Evolutionary conservation across 208 protist species (phyloP).

Genomic region (Strigomonas culicis): DNA sequence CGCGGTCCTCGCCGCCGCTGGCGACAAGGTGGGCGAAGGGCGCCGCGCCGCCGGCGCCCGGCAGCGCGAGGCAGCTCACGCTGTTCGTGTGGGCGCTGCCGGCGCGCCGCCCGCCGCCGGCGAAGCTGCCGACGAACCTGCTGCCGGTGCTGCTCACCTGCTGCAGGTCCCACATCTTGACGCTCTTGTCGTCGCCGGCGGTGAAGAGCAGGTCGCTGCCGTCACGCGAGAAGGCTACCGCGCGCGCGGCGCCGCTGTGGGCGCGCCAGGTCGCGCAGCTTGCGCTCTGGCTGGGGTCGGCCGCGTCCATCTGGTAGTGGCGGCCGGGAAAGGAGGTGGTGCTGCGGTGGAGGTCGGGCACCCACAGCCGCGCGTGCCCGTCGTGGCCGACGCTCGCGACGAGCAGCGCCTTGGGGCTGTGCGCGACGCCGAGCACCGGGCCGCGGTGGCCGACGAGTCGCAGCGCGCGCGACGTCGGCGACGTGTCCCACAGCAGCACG

Average conservation of each 20-base stretch:
- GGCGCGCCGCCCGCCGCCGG: slow-evolving; percentile 11
- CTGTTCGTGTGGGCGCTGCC: slow-evolving; percentile 81
- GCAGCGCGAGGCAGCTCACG: slow-evolving; percentile 66
- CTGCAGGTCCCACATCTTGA: slow-evolving; percentile 83
- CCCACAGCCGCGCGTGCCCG: slow-evolving; percentile 82
- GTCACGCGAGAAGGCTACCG: slow-evolving; percentile 63
- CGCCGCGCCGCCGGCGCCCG: slow-evolving; percentile 16
- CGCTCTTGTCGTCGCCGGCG: slow-evolving; percentile 75
- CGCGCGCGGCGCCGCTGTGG: slow-evolving; percentile 68
- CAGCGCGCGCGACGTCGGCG: slow-evolving; percentile 62
- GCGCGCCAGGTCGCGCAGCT: slow-evolving; percentile 27
- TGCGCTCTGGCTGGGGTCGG: background rate
- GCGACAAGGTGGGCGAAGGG: slow-evolving; percentile 48
- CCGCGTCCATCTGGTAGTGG: background rate
- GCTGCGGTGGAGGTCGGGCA: slow-evolving; percentile 42
- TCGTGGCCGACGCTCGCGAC: slow-evolving; percentile 80
- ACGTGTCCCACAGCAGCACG: slow-evolving; percentile 85
- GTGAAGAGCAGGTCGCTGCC: slow-evolving; percentile 65
- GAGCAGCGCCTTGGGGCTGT: slow-evolving; percentile 35
- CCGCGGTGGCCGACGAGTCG: slow-evolving; percentile 75
- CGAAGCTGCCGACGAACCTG: slow-evolving; percentile 49
- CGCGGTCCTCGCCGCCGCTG: slow-evolving; percentile 80
- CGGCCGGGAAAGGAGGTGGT: slow-evolving; percentile 19
- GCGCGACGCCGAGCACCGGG: slow-evolving; percentile 57
- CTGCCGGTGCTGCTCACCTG: slow-evolving; percentile 17